phyloP scores from a whole-genome alignment of 2,329 filamentous ascomycete genomes.

The Xylaria sp. region DNA sequence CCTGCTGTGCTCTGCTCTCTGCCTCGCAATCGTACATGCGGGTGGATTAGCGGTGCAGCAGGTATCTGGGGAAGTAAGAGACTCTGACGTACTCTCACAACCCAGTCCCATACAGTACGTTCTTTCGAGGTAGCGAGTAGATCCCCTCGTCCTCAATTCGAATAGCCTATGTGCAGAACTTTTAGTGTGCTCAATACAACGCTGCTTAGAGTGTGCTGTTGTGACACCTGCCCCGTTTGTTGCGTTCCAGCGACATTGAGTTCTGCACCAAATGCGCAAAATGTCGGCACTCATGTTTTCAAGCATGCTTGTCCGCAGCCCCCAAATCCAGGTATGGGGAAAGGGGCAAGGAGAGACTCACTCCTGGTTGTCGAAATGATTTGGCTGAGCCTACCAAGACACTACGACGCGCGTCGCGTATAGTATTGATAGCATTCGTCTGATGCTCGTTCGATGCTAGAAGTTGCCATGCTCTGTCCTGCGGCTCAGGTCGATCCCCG shows the following conservation, averaged over 20 bases:
- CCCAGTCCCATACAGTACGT: not conserved
- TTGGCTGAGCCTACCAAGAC: slow-evolving; percentile 1
- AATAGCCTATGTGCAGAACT: slow-evolving; percentile 11
- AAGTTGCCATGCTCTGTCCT: not conserved
- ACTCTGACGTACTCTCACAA: not conserved
- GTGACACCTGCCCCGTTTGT: slow-evolving; percentile 34
- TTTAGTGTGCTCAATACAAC: not conserved
- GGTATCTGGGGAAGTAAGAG: slow-evolving; percentile 18
- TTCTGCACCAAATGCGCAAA: slow-evolving; percentile 7
- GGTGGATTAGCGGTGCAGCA: not conserved
- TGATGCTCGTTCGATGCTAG: slow-evolving; percentile 7
- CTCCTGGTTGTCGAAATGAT: not conserved
- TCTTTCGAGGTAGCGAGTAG: not conserved
- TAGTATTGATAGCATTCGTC: not conserved
- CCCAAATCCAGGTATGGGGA: not conserved
- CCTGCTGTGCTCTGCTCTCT: not conserved
- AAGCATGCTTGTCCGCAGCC: not conserved
- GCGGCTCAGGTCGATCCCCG: not conserved
- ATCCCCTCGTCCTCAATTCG: not conserved
- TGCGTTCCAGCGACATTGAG: slow-evolving; percentile 26
- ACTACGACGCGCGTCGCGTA: not conserved
- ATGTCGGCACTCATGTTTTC: slow-evolving; percentile 1
- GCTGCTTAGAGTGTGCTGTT: slow-evolving; percentile 1
- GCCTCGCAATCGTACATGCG: not conserved
- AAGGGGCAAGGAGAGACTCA: not conserved